Evolutionary conservation across 495 filamentous ascomycete species (phyloP), one percentile per base, ranked within the genome.

Genomic region (Neurospora tetraspora): DNA sequence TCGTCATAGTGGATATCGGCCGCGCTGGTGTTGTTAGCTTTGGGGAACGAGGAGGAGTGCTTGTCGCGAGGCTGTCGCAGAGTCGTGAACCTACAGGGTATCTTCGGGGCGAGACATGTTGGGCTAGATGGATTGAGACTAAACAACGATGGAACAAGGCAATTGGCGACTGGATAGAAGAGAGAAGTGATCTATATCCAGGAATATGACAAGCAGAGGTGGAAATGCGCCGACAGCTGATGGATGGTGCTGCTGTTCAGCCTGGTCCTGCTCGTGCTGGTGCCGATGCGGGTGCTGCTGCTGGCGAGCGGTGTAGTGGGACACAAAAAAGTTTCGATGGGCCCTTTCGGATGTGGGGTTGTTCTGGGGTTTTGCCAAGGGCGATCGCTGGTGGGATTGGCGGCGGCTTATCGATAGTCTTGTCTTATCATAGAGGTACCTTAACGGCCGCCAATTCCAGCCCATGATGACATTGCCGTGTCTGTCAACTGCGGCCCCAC

Each of bases 1-100:
- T 98, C 96, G 83, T 97, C 92, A 85, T 99, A 99, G 85, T 95
- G 96, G 76, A 98, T 89, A 84, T 99, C 96, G 73, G 96, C 94
- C 69, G 93, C 92, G 76, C 94, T 97, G 77, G 72, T 70, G 37
- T 61, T 38, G 74, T 74, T 68, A 77, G 73, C 72, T 69, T 76
- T 36, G 39, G 70, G 42, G 70, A 40, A 34, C 39, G 36, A 23
- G 23, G 65, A 70, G 71, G 74, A 72, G 69, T 37, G 71, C 71
- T 74, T 45, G 65, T 61, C 72, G 71, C 47, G 69, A 27, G 34
- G 69, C 40, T 75, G 73, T 69, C 43, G 65, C 39, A 45, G 75
- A 76, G 77, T 74, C 37, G 39, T 72, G 47, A 53, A 79, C 86
- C 70, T 85, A 96, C 93, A 98, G 90, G 72, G 87, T 90, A 84